phyloP scores from a whole-genome alignment of 345 rosid genomes.

The Noccaea bulbosa region DNA sequence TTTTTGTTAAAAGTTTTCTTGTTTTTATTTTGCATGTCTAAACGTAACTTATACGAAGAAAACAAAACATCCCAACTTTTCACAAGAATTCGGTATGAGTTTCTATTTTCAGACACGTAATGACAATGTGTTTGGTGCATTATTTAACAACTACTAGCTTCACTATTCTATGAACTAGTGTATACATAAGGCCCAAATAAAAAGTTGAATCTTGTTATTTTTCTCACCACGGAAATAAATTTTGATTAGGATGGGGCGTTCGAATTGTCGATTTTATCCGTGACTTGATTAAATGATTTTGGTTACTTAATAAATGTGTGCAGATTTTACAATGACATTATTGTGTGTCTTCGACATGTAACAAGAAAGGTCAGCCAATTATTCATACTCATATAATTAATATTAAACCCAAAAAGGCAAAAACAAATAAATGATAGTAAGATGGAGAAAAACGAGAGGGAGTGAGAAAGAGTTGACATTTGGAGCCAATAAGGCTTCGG shows the following conservation, averaged over 20 bases:
- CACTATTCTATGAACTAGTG: background rate
- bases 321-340: constrained; percentile 9
- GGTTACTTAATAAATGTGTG: constrained; percentile 15
- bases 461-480: constrained; percentile 31
- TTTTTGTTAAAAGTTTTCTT: background rate
- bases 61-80: constrained; percentile 1
- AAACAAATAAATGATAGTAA: background rate
- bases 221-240: background rate
- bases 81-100: background rate
- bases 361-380: background rate
- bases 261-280: constrained; percentile 31
- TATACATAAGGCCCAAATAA: background rate
- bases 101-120: constrained; percentile 30
- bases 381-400: background rate
- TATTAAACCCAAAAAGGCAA: background rate
- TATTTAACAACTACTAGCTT: background rate
- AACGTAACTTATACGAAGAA: constrained; percentile 9
- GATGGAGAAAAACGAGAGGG: constrained; percentile 4
- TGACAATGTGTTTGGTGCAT: constrained; percentile 12
- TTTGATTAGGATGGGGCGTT: constrained; percentile 22
- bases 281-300: constrained; percentile 18
- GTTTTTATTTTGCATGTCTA: constrained; percentile 13
- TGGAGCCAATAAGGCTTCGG: constrained; percentile 11
- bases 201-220: constrained; percentile 7
- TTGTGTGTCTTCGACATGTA: constrained; percentile 7